These are phyloP conservation scores for Suhomyces panamericanus DNA, from an alignment of 1,139 yeast genomes.

Conservation along the genomic window DNA sequence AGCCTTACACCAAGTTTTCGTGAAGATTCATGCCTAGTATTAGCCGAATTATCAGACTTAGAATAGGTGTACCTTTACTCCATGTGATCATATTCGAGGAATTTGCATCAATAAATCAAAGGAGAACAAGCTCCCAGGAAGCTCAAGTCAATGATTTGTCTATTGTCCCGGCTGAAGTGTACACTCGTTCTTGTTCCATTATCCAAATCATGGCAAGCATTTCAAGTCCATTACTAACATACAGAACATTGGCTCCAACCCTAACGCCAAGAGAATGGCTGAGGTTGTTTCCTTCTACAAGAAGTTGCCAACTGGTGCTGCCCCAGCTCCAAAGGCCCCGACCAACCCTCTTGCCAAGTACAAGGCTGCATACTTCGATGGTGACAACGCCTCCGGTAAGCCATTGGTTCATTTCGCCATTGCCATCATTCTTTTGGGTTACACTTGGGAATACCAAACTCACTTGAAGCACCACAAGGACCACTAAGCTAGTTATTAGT, in stretches of 20 bases:
- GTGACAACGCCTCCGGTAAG: slow-evolving; percentile 76
- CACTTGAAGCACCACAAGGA: slow-evolving; percentile 58
- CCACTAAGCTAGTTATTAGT: slow-evolving; percentile 18
- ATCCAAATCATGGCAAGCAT: background rate
- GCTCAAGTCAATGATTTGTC: background rate
- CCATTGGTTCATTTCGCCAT: slow-evolving; percentile 80
- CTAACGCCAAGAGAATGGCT: slow-evolving; percentile 95
- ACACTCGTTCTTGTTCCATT: background rate
- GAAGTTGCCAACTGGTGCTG: slow-evolving; percentile 92
- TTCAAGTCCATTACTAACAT: slow-evolving; percentile 37
- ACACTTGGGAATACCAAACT: slow-evolving; percentile 91
- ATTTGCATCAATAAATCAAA: too few species aligned
- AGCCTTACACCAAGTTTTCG: background rate
- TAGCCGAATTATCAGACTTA: background rate
- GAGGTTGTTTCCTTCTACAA: slow-evolving; percentile 95
- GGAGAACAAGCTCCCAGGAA: too few species aligned
- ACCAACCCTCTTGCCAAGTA: slow-evolving; percentile 72
- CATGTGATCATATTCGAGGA: too few species aligned
- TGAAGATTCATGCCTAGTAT: background rate
- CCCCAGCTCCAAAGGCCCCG: slow-evolving; percentile 69
- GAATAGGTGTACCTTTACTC: too few species aligned
- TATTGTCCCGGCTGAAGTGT: too few species aligned
- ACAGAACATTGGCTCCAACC: slow-evolving; percentile 89
- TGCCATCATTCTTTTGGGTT: slow-evolving; percentile 73
- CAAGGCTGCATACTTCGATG: slow-evolving; percentile 77